These are phyloP conservation scores for Globisporangium heterothallicum DNA, from an alignment of 352 stramenopile genomes.

Conservation along the genomic window DNA sequence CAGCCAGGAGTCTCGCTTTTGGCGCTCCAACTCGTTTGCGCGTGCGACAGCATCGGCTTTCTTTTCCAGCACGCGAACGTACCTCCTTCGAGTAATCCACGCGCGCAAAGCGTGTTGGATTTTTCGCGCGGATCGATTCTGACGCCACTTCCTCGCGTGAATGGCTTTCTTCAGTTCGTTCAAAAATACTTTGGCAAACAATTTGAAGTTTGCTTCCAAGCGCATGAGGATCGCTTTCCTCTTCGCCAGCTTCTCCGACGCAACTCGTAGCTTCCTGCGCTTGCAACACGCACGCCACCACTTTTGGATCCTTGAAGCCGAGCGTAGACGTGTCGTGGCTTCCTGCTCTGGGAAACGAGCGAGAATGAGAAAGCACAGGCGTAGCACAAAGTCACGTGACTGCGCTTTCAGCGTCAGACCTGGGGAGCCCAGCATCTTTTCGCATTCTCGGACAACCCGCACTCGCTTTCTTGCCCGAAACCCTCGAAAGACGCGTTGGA, in stretches of 20 bases:
- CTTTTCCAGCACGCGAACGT: conserved; percentile 31
- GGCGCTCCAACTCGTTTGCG: conserved; percentile 5
- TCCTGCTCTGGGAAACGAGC: conserved; percentile 28
- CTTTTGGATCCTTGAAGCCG: conserved; percentile 22
- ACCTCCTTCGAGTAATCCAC: conserved; percentile 44
- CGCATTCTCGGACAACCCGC: conserved; percentile 25
- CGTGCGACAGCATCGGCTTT: conserved; percentile 16
- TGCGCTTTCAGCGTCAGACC: conserved; percentile 31
- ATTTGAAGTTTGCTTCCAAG: conserved; percentile 37
- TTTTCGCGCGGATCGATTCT: conserved; percentile 29
- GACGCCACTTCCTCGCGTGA: conserved; percentile 25
- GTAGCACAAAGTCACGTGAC: conserved; percentile 34
- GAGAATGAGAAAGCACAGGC: conserved; percentile 50
- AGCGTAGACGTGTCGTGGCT: conserved; percentile 17
- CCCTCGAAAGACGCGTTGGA: conserved; percentile 49
- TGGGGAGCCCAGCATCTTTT: conserved; percentile 28
- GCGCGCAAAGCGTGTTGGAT: conserved; percentile 38
- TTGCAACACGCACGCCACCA: conserved; percentile 31
- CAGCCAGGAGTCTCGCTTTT: conserved; percentile 14
- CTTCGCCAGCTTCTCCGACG: conserved; percentile 28
- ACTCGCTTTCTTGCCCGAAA: conserved; percentile 34
- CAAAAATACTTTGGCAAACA: conserved; percentile 42
- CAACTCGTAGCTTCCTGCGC: conserved; percentile 16
- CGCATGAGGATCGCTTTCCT: conserved; percentile 34
- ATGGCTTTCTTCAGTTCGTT: conserved; percentile 28